Percentiles rank a stretch among this genome's conserved stretches.
Evolutionary conservation across 345 rosid species (phyloP).

Genomic region (Populus tremula): DNA sequence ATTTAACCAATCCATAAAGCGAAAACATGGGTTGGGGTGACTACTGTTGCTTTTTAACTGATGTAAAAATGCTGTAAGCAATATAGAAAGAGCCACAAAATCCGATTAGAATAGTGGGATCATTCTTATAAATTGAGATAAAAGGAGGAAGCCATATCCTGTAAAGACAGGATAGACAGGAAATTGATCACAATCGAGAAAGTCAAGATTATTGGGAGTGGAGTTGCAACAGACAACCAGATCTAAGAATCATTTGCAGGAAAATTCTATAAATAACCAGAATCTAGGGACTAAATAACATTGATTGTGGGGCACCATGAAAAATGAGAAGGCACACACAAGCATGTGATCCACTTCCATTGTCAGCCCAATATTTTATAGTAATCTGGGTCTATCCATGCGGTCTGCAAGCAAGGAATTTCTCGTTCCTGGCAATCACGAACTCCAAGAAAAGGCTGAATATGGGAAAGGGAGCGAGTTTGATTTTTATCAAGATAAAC

Average conservation of each 20-base stretch:
- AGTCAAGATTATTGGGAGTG: neutral
- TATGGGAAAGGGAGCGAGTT: neutral
- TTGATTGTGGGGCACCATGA: neutral
- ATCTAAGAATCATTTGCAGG: conserved; percentile 1
- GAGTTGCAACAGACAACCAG: neutral
- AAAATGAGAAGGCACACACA: neutral
- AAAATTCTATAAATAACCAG: neutral
- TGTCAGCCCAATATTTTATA: neutral
- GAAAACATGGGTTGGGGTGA: too few relatives aligned
- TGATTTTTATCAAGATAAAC: neutral
- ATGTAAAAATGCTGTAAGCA: neutral
- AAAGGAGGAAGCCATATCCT: too few relatives aligned
- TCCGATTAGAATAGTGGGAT: too few relatives aligned
- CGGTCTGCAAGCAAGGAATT: neutral
- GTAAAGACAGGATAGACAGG: neutral
- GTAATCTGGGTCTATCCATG: neutral
- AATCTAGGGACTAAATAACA: neutral
- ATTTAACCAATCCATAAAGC: too few relatives aligned
- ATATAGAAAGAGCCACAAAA: neutral
- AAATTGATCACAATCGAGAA: neutral
- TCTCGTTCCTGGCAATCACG: neutral
- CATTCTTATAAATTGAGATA: neutral
- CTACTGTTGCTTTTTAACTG: neutral
- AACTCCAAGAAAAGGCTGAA: neutral
- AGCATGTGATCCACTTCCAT: neutral